Evolutionary conservation across 441 rosid species (phyloP), one percentile per base, ranked within the genome.

Genomic region (Syzygium syzygioides): DNA sequence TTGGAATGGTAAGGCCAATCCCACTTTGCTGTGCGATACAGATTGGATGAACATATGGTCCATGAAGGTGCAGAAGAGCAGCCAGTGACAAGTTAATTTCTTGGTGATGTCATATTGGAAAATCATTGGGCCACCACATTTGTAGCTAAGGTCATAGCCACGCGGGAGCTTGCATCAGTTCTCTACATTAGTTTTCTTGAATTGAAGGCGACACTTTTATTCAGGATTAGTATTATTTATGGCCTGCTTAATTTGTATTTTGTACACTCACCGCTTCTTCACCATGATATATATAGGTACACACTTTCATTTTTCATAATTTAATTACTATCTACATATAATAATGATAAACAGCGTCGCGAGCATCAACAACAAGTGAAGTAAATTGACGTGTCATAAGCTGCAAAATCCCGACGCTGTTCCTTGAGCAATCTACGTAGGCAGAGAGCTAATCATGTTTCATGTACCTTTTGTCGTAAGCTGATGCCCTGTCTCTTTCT

Each of bases 21-120:
- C 0, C 19, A 6, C 68, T 62, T 62, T 62, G 18, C 5, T 5
- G 0, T 14, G 9, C 5, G 0, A 62, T n/a, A 14, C 19, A 1
- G 1, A 62, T 62, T 62, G 2, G 34, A 62, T 62, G 2, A 62
- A n/a, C 10, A 62, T 62, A 62, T 60, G 19, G 68, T 14, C 2
- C 34, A n/a, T n/a, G 34, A 62, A 62, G 30, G 19, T 62, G 34
- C 0, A 25, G 62, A 5, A 62, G 0, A 62, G 68, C 68, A 62
- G 19, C 19, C 2, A 62, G 1, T 62, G 19, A n/a, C 2, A n/a
- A 28, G 34, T 62, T 62, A 7, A n/a, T 62, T 62, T 62, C 19
- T 62, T 62, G 1, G 20, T 6, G 71, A n/a, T n/a, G 3, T 14
- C 71, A n/a, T n/a, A n/a, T 14, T 62, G 17, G 19, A 14, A n/a